phyloP scores from a whole-genome alignment of 176 grass and related monocot genomes.

The Chloris gayana region DNA sequence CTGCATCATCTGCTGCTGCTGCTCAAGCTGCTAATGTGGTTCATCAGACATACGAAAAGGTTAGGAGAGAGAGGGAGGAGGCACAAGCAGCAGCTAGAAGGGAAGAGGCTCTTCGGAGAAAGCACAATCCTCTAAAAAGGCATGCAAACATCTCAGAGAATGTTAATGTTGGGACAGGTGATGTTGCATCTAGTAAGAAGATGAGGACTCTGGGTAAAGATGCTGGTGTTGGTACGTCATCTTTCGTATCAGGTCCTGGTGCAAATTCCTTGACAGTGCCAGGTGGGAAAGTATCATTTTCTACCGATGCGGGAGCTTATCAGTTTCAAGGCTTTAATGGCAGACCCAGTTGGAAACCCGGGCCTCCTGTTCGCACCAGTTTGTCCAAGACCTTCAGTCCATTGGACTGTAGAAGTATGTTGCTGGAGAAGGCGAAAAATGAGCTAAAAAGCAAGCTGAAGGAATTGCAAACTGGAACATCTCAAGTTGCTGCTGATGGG shows the following conservation, averaged over 20 bases:
- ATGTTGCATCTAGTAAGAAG: constrained; percentile 25
- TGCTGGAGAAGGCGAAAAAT: constrained; percentile 19
- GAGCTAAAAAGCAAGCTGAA: constrained; percentile 12
- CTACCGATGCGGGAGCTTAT: background rate
- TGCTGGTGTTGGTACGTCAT: constrained; percentile 12
- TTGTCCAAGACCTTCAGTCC: constrained; percentile 3
- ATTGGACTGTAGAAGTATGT: constrained; percentile 8
- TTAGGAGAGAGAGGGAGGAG: constrained; percentile 55
- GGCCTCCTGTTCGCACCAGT: background rate
- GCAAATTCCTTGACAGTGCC: constrained; percentile 21
- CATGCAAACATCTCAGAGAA: constrained; percentile 32
- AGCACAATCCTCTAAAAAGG: constrained; percentile 58
- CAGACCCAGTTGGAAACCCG: constrained; percentile 25
- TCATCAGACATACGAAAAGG: constrained; percentile 62
- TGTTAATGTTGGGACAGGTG: background rate
- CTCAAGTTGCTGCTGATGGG: constrained; percentile 31
- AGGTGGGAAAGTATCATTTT: constrained; percentile 6
- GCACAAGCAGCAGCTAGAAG: constrained; percentile 54
- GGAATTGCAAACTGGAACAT: constrained; percentile 8
- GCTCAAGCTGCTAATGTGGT: constrained; percentile 62
- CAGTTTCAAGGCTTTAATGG: constrained; percentile 28
- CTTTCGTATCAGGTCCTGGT: background rate
- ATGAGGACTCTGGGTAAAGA: constrained; percentile 23
- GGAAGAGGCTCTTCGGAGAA: constrained; percentile 55
- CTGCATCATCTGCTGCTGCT: constrained; percentile 61